Conservation (phyloP, 805 yeast species). For the Candida arabinofermentans region DNA sequence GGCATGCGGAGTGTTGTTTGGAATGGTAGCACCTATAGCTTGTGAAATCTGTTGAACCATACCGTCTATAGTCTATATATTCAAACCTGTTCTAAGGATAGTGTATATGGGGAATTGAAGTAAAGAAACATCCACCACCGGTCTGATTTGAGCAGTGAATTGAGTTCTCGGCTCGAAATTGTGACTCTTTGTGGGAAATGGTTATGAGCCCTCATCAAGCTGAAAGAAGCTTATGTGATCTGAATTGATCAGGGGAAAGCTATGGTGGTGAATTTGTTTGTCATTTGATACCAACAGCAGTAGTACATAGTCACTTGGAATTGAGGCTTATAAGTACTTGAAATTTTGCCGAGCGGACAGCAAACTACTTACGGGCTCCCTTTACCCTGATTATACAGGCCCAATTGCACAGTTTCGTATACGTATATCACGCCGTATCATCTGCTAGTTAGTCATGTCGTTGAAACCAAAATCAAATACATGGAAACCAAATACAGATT, state of each 20-base stretch:
- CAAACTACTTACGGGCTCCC: no score
- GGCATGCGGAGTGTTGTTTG: slow-evolving; percentile 86
- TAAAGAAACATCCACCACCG: background rate
- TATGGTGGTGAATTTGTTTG: background rate
- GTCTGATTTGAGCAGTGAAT: no score
- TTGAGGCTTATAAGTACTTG: no score
- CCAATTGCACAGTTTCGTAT: background rate
- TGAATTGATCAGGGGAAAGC: background rate
- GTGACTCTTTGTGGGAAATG: background rate
- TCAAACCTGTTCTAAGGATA: background rate
- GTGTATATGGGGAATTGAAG: background rate
- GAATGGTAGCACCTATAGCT: slow-evolving; percentile 78
- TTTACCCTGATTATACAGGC: background rate
- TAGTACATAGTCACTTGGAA: no score
- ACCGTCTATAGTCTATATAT: background rate
- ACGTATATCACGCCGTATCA: background rate
- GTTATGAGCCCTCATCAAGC: slow-evolving; percentile 1
- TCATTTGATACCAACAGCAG: no score
- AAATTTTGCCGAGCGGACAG: no score
- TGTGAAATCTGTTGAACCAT: slow-evolving; percentile 28
- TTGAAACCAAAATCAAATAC: slow-evolving; percentile 13
- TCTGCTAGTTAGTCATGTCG: slow-evolving; percentile 1
- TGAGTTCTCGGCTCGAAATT: no score
- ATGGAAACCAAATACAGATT: slow-evolving; percentile 23
- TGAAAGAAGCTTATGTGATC: no score